phyloP scores from a whole-genome alignment of 352 stramenopile genomes.

The Phytophthora citricola region DNA sequence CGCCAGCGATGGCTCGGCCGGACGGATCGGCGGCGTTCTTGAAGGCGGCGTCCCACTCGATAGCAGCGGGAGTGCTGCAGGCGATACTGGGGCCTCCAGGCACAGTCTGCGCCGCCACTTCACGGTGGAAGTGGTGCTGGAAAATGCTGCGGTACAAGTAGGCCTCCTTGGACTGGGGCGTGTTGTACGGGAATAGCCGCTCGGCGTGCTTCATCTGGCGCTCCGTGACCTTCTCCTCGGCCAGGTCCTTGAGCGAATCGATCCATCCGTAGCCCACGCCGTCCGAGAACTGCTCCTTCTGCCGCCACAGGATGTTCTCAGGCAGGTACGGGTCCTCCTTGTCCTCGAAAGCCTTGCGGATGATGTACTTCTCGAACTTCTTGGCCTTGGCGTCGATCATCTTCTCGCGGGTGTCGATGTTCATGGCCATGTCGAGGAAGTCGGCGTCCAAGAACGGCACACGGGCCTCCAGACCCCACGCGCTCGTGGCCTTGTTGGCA shows the following conservation, averaged over 20 bases:
- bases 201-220: slow-evolving; percentile 95
- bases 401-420: slow-evolving; percentile 97
- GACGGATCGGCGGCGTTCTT: slow-evolving; percentile 95
- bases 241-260: slow-evolving; percentile 96
- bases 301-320: slow-evolving; percentile 98
- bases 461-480: slow-evolving; percentile 97
- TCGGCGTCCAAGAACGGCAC: slow-evolving; percentile 99
- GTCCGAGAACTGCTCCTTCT: slow-evolving; percentile 99
- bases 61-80: slow-evolving; percentile 97
- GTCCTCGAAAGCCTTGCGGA: slow-evolving; percentile 99
- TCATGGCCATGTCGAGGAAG: slow-evolving; percentile 99
- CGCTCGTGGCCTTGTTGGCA: slow-evolving; percentile 98
- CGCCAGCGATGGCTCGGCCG: slow-evolving; percentile 93
- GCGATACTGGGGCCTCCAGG: slow-evolving; percentile 98
- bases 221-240: slow-evolving; percentile 95
- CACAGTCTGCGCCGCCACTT: slow-evolving; percentile 97
- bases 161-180: slow-evolving; percentile 97
- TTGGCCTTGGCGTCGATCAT: slow-evolving; percentile 94
- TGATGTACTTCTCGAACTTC: slow-evolving; percentile 99
- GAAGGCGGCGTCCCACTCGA: slow-evolving; percentile 97
- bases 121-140: slow-evolving; percentile 97
- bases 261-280: slow-evolving; percentile 99
- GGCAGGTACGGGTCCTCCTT: slow-evolving; percentile 98
- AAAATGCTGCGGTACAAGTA: slow-evolving; percentile 98
- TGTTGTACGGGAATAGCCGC: slow-evolving; percentile 98